These are phyloP conservation scores for Passalora sequoiae DNA, from an alignment of 2,329 filamentous ascomycete species.

Conservation along the genomic window DNA sequence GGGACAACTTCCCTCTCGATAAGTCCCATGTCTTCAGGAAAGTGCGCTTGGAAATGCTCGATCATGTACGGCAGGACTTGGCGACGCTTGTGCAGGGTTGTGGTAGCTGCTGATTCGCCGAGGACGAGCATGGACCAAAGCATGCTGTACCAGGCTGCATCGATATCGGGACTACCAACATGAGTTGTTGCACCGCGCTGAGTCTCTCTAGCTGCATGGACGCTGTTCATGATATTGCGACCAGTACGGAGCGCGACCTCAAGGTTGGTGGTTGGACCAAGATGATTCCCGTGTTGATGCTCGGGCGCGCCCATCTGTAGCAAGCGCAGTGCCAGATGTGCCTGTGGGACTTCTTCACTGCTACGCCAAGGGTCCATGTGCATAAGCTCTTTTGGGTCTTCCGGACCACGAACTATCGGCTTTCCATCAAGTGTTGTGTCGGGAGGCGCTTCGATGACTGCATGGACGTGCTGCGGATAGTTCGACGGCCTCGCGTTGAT, in stretches of 20 bases:
- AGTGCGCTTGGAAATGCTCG: slow-evolving; percentile 59
- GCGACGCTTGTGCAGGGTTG: slow-evolving; percentile 39
- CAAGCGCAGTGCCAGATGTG: slow-evolving; percentile 56
- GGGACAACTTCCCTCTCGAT: slow-evolving; percentile 64
- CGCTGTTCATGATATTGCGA: slow-evolving; percentile 73
- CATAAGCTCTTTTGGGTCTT: slow-evolving; percentile 51
- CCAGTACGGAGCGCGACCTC: slow-evolving; percentile 70
- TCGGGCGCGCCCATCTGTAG: slow-evolving; percentile 40
- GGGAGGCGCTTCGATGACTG: slow-evolving; percentile 61
- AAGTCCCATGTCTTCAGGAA: slow-evolving; percentile 66
- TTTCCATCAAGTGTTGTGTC: slow-evolving; percentile 38
- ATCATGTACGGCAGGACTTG: slow-evolving; percentile 61
- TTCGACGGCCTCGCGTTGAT: slow-evolving; percentile 73
- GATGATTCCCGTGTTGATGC: slow-evolving; percentile 46
- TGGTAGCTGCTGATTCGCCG: slow-evolving; percentile 27
- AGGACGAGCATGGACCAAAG: slow-evolving; percentile 61
- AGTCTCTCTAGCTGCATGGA: slow-evolving; percentile 47
- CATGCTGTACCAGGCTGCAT: slow-evolving; percentile 63
- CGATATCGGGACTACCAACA: slow-evolving; percentile 45
- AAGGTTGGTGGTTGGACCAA: slow-evolving; percentile 59
- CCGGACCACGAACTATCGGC: slow-evolving; percentile 22
- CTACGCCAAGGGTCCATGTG: slow-evolving; percentile 71
- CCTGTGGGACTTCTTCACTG: slow-evolving; percentile 59
- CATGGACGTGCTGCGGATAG: slow-evolving; percentile 81
- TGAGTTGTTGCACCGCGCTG: slow-evolving; percentile 21